Base-by-base conservation (phyloP, 805 yeast species). In the Candida pseudofarinosa region DNA sequence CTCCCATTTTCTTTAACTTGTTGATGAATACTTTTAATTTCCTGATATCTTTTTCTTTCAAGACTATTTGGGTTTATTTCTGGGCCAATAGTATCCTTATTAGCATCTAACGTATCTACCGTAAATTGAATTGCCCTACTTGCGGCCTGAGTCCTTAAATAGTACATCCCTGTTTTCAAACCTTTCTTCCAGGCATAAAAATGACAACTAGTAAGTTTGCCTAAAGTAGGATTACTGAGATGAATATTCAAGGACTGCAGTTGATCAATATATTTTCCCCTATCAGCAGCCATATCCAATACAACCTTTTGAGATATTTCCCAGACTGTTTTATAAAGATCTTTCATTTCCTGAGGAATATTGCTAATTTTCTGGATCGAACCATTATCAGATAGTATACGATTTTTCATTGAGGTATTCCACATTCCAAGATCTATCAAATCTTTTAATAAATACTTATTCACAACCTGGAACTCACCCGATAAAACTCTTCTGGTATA, bases 281-380 rank as follows among this genome's bases (percentile, higher is more conserved):
- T 73, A 58, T 78, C 90, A 15, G 85, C 85, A 28, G 95, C 88
- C 88, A 90, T 77, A 52, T 89, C 96, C 47, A 91, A 83, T 46
- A 91, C 77, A 8, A 76, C 73, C 65, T 80, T 85, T 65, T 91
- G 99, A 38, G 95, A 80, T 37, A 91, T 78, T 66, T 91, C 99
- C 99, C 99, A 91, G 7, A 89, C 97, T 0, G 99, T 91, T 64
- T 84, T 88, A 70, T 90, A 89, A n/a, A 91, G 65, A 3, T 69
- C 74, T 61, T 87, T 88, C 47, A 89, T 55, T 34, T 84, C 85
- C 15, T 72, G 73, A 7, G 98, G 97, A 40, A 91, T 80, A 44
- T 71, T 74, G 42, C 80, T 78, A 32, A 91, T 79, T 50, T 74
- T 66, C 68, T 89, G 95, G 45, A 91, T 78, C 6, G 97, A 91